phyloP scores from a whole-genome alignment of 768 basidiomycete species.

The Russula dissimulans region DNA sequence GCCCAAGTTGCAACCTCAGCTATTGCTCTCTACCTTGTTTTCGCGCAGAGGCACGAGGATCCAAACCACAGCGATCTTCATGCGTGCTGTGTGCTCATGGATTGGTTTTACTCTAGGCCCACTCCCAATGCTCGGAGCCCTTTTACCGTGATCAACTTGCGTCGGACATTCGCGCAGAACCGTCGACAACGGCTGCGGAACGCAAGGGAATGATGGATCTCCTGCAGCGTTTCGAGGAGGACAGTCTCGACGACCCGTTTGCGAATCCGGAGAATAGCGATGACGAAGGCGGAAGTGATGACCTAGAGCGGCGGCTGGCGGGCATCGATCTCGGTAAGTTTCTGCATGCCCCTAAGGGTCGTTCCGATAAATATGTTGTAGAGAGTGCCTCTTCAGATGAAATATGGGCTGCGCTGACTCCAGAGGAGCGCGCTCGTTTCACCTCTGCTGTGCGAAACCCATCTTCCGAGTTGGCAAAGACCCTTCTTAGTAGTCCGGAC shows the following conservation, averaged over 20 bases:
- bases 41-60: conserved; percentile 35
- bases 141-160: conserved; percentile 76
- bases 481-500: conserved; percentile 50
- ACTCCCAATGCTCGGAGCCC: conserved; percentile 67
- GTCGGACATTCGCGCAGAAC: conserved; percentile 44
- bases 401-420: conserved; percentile 52
- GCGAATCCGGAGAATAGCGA: conserved; percentile 30
- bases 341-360: neutral
- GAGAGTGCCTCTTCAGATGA: conserved; percentile 47
- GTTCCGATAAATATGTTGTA: conserved; percentile 22
- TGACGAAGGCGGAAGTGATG: conserved; percentile 26
- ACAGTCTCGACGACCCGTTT: conserved; percentile 33
- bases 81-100: neutral
- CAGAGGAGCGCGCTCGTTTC: conserved; percentile 54
- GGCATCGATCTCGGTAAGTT: conserved; percentile 53
- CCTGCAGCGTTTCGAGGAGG: conserved; percentile 64
- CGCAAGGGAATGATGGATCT: conserved; percentile 58
- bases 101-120: conserved; percentile 32
- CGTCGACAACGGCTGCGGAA: conserved; percentile 50
- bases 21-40: conserved; percentile 81
- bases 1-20: conserved; percentile 69
- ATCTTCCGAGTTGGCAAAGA: conserved; percentile 46
- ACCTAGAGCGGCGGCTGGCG: conserved; percentile 43
- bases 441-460: conserved; percentile 51
- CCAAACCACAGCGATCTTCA: neutral